A percentile compares a stretch with the other conserved stretches of the same genome.
Evolutionary conservation across 805 yeast species (phyloP).

Genomic region (Cyberlindnera petersonii): DNA sequence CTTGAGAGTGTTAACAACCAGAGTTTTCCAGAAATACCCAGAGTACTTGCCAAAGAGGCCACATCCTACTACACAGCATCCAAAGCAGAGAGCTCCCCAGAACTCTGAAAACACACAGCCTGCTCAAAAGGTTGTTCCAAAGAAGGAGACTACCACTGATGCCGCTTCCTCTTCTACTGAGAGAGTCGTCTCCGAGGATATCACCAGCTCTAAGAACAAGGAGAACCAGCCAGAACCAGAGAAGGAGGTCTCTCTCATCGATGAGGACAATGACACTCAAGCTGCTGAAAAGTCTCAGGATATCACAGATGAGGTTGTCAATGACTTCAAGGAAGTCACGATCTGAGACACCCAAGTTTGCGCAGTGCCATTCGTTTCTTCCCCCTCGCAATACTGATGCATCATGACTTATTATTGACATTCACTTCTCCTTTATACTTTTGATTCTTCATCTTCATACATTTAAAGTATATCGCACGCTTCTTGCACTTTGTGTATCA

Average conservation of each 20-base stretch:
- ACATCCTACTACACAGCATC: conserved; percentile 10
- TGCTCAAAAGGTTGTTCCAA: conserved; percentile 5
- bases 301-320: conserved; percentile 6
- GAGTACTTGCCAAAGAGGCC: conserved; percentile 16
- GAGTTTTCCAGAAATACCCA: conserved; percentile 25
- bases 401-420: not conserved
- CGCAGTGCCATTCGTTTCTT: not conserved
- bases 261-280: conserved; percentile 6
- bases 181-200: conserved; percentile 23
- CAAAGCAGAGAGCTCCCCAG: not conserved
- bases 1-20: conserved; percentile 36
- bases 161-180: too few relatives aligned
- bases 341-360: conserved; percentile 10
- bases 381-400: too few relatives aligned
- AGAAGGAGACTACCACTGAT: not conserved
- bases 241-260: conserved; percentile 9
- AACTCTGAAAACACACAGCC: not conserved
- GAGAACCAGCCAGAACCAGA: conserved; percentile 16
- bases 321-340: conserved; percentile 24
- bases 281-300: conserved; percentile 4
- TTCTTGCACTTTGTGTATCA: too few relatives aligned
- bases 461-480: not conserved
- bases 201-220: conserved; percentile 13
- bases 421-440: not conserved
- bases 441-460: not conserved